phyloP scores from a whole-genome alignment of 305 asterid species.

The Solanum hybrid region DNA sequence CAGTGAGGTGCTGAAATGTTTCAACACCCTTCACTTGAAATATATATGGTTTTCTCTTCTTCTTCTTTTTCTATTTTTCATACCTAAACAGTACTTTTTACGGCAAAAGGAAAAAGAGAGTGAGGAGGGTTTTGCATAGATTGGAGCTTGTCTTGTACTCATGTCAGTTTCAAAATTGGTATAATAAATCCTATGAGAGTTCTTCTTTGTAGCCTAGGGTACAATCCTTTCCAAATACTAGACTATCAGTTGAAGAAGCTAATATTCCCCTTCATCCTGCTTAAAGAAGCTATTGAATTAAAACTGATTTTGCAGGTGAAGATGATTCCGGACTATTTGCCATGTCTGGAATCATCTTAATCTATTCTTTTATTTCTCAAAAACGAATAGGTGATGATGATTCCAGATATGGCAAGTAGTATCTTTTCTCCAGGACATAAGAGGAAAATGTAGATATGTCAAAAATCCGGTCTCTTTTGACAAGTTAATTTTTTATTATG shows the following conservation, averaged over 20 bases:
- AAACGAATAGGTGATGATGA: neutral
- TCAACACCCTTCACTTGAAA: neutral
- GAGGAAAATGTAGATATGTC: neutral
- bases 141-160: neutral
- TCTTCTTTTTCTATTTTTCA: neutral
- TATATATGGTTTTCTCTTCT: neutral
- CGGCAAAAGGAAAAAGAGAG: neutral
- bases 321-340: neutral
- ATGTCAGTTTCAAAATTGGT: neutral
- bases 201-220: neutral
- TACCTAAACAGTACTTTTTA: neutral
- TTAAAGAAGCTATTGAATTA: neutral
- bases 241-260: neutral
- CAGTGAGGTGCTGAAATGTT: neutral
- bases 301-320: neutral
- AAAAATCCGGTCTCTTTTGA: neutral
- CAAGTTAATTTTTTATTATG: neutral
- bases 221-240: neutral
- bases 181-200: neutral
- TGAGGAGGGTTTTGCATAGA: neutral
- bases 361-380: neutral
- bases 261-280: neutral
- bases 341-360: neutral
- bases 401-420: neutral
- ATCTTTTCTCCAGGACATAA: neutral